Conservation (phyloP, 495 filamentous ascomycete species). For the Talaromyces ruber region DNA sequence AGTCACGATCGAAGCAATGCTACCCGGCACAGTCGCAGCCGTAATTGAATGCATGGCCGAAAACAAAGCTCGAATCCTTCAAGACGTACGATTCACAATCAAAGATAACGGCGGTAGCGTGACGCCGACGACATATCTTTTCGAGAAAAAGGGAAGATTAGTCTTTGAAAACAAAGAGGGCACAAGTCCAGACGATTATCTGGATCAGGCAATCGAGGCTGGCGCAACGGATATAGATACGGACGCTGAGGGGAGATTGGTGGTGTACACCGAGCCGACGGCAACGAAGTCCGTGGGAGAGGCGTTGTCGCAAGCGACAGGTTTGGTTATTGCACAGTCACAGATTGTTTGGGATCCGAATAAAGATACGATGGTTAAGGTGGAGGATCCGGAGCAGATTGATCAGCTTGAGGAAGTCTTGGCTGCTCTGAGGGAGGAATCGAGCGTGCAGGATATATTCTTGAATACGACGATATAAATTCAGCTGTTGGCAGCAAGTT, state of each 20-base stretch:
- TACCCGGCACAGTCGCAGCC: slow-evolving; percentile 67
- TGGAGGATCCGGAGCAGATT: slow-evolving; percentile 42
- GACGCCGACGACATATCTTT: slow-evolving; percentile 73
- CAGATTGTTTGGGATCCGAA: slow-evolving; percentile 86
- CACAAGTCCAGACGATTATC: slow-evolving; percentile 58
- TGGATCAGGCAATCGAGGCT: slow-evolving; percentile 80
- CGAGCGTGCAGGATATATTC: slow-evolving; percentile 62
- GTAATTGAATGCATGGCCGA: slow-evolving; percentile 83
- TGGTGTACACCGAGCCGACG: slow-evolving; percentile 67
- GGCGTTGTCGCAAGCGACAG: slow-evolving; percentile 45
- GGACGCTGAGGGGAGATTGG: slow-evolving; percentile 59
- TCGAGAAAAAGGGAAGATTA: slow-evolving; percentile 67
- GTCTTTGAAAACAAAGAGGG: slow-evolving; percentile 56
- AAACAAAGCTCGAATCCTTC: slow-evolving; percentile 60
- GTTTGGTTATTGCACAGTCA: slow-evolving; percentile 54
- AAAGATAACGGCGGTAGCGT: slow-evolving; percentile 59
- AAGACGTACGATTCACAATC: slow-evolving; percentile 58
- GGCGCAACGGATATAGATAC: slow-evolving; percentile 74
- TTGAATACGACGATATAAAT: slow-evolving; percentile 31
- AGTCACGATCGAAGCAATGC: slow-evolving; percentile 72
- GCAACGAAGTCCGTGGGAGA: slow-evolving; percentile 59
- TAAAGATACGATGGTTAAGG: slow-evolving; percentile 59
- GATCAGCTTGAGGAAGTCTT: slow-evolving; percentile 41
- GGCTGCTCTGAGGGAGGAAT: slow-evolving; percentile 41
- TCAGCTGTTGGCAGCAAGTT: not conserved